A percentile compares a stretch with the other conserved stretches of the same genome.
These are phyloP conservation scores for Chamaenerion angustifolium DNA, from an alignment of 345 rosid genomes.

Conservation along the genomic window DNA sequence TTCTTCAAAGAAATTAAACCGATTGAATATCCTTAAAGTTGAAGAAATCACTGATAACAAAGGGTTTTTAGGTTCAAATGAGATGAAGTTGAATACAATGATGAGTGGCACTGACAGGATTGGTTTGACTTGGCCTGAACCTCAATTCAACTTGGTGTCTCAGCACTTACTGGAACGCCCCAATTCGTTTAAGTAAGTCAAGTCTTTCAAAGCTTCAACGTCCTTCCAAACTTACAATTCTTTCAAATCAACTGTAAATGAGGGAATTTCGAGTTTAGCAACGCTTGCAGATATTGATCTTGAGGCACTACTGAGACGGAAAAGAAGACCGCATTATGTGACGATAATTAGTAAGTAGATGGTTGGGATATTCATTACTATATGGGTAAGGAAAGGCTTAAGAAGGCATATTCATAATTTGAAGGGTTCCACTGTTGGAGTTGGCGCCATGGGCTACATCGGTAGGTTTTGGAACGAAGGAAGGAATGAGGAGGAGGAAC, in stretches of 20 bases:
- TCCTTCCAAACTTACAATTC: constrained; percentile 49
- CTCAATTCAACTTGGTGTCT: constrained; percentile 52
- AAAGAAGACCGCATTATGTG: constrained; percentile 53
- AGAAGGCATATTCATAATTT: constrained; percentile 74
- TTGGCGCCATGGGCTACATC: constrained; percentile 92
- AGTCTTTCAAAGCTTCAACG: constrained; percentile 36
- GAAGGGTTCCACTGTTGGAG: constrained; percentile 81
- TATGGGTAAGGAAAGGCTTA: constrained; percentile 83
- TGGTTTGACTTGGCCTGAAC: constrained; percentile 89
- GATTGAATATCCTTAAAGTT: constrained; percentile 40
- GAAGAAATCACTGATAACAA: constrained; percentile 19
- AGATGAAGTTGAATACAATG: constrained; percentile 29
- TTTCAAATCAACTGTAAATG: constrained; percentile 37
- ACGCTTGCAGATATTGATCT: constrained; percentile 55
- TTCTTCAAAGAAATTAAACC: constrained; percentile 44
- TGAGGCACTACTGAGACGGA: constrained; percentile 49
- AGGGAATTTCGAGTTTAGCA: constrained; percentile 28
- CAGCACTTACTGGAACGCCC: constrained; percentile 47
- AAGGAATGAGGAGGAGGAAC: no score
- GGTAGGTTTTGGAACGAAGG: no score
- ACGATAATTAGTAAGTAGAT: constrained; percentile 83
- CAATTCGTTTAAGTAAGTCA: constrained; percentile 40
- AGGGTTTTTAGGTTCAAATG: constrained; percentile 12
- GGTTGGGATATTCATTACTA: constrained; percentile 80
- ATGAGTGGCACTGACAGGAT: constrained; percentile 63